Evolutionary conservation across 1,139 yeast genomes (phyloP), one percentile per base, ranked within the genome.

Genomic region (Saccharomyces hybrid): DNA sequence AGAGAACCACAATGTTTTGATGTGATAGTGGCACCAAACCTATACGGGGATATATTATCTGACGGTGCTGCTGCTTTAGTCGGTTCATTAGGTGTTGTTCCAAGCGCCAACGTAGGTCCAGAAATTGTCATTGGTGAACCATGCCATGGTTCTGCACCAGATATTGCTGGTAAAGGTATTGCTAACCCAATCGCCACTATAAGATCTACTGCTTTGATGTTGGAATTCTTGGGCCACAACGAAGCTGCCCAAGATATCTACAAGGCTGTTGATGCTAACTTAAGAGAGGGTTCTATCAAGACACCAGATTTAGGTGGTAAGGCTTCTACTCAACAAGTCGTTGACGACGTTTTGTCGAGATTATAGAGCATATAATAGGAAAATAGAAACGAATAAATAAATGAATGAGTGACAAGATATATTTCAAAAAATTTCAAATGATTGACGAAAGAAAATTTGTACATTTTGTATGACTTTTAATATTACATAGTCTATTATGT

Each of bases 11-110:
- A 90, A 69, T 84, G 87, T 70, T 93, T 93, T 67, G 99, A 93
- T 69, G 99, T 95, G 56, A 95, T 93, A 46, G 99, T 93, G 54
- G 99, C 98, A 58, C 99, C 99, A 67, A 93, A 95, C 79, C 80
- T 93, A 71, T 93, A 93, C 73, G 99, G 99, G 71, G 99, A 93
- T 73, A 90, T 93, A 64, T 78, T 95, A 64, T 87, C 96, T 63
- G 99, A 93, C 70, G 99, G 99, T 73, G 99, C 99, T 55, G 99
- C 99, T 65, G 99, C 99, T 28, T 81, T 93, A 58, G 99, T 93
- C 49, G 99, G 99, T 52, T 93, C 99, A 32, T 81, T 93, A 61
- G 99, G 99, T 69, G 96, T 93, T 56, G 98, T 95, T 57, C 99
- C 99, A 65, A 86, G 96, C 55, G 98, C 98, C 61, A 93, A 93